phyloP scores from a whole-genome alignment of 1,284 basidiomycete genomes.

The Puccinia hordei region DNA sequence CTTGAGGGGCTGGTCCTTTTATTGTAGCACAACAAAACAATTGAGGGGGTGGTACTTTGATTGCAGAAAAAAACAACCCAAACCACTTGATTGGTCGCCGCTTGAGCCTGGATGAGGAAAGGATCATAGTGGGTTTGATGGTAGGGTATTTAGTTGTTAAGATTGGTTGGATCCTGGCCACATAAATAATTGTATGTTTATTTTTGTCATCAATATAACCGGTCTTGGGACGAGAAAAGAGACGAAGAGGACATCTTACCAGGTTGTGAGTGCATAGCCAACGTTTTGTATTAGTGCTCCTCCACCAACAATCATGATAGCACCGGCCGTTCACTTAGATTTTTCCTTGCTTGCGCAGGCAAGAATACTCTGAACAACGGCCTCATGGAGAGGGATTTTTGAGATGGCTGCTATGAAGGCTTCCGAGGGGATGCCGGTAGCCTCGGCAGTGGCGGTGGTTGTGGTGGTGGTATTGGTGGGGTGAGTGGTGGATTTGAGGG shows the following conservation, averaged over 20 bases:
- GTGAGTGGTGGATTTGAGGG: no score
- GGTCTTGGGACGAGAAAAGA: background rate
- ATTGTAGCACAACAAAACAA: no score
- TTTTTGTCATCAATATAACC: background rate
- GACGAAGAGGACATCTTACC: conserved; percentile 56
- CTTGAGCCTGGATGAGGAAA: no score
- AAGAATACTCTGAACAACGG: conserved; percentile 85
- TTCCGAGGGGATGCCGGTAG: conserved; percentile 60
- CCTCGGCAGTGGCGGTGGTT: no score
- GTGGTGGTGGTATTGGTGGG: no score
- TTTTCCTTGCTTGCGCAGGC: conserved; percentile 83
- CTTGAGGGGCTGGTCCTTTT: no score
- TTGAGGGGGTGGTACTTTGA: no score
- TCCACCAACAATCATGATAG: conserved; percentile 81
- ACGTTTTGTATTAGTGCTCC: conserved; percentile 66
- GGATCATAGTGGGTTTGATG: conserved; percentile 65
- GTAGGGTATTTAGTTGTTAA: conserved; percentile 23
- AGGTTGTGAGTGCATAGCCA: conserved; percentile 58
- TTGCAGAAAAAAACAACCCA: no score
- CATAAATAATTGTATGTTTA: no score
- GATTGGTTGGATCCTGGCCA: conserved; percentile 43
- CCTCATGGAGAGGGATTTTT: conserved; percentile 88
- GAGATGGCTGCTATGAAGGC: conserved; percentile 81
- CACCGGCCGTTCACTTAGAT: conserved; percentile 82
- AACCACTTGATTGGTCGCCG: no score